phyloP scores from a whole-genome alignment of 2,329 filamentous ascomycete species.

The Aspergillus thermomutatus region DNA sequence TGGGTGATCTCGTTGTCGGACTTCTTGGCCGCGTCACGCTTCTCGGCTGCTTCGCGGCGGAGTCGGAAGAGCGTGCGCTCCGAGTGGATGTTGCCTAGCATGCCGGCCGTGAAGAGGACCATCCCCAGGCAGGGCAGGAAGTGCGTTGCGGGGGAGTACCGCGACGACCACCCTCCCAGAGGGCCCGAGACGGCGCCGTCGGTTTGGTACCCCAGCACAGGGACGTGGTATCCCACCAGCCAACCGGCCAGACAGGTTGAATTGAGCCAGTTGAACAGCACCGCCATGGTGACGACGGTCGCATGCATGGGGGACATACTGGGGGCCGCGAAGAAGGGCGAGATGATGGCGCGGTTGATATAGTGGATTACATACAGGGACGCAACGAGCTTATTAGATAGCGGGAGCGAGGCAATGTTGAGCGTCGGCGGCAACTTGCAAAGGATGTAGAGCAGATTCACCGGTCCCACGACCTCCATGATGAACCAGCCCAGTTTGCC shows the following conservation, averaged over 20 bases:
- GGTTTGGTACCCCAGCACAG: slow-evolving; percentile 15
- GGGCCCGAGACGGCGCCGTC: slow-evolving; percentile 8
- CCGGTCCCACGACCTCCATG: slow-evolving; percentile 80
- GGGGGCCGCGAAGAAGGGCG: slow-evolving; percentile 74
- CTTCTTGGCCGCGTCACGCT: slow-evolving; percentile 50
- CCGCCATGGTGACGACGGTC: slow-evolving; percentile 61
- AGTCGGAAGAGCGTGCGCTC: slow-evolving; percentile 89
- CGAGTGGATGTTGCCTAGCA: slow-evolving; percentile 79
- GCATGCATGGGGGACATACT: slow-evolving; percentile 89
- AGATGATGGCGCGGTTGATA: slow-evolving; percentile 79
- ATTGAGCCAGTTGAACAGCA: slow-evolving; percentile 77
- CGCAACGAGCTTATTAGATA: slow-evolving; percentile 34
- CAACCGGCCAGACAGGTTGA: slow-evolving; percentile 74
- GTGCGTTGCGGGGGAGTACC: slow-evolving; percentile 12
- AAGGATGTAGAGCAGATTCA: slow-evolving; percentile 78
- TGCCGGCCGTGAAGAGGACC: slow-evolving; percentile 70
- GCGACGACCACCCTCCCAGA: background rate
- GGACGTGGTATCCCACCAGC: slow-evolving; percentile 72
- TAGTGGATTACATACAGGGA: slow-evolving; percentile 73
- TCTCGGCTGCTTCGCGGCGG: slow-evolving; percentile 61
- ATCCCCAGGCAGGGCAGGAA: slow-evolving; percentile 60
- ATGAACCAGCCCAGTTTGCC: slow-evolving; percentile 82
- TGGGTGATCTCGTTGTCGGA: slow-evolving; percentile 13
- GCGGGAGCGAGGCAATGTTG: slow-evolving; percentile 25
- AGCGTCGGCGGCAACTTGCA: slow-evolving; percentile 58